Evolutionary conservation across 148 eudicot species (phyloP), one percentile per base, ranked within the genome.

Genomic region (Pharnaceum exiguum): DNA sequence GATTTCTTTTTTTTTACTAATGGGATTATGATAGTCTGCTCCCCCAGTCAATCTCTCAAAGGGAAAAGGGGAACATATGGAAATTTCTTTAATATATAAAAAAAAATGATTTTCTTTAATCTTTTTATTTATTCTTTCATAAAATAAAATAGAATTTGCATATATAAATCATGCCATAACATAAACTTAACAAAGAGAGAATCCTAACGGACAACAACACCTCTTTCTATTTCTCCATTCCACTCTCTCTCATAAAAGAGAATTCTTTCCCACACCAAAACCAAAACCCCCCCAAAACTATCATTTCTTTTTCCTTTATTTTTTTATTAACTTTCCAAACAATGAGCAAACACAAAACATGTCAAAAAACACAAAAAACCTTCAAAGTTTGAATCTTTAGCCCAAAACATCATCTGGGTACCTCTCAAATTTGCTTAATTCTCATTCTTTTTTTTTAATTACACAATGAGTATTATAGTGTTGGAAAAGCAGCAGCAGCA

Each of bases 121-220:
- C n/a, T n/a, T n/a, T n/a, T n/a, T n/a, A n/a, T n/a, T n/a, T n/a
- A n/a, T n/a, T n/a, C n/a, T n/a, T n/a, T n/a, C n/a, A n/a, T n/a
- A n/a, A n/a, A n/a, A n/a, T n/a, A n/a, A n/a, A n/a, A n/a, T n/a
- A n/a, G n/a, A n/a, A n/a, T n/a, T n/a, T n/a, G n/a, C n/a, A n/a
- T n/a, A n/a, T n/a, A n/a, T n/a, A n/a, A n/a, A n/a, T n/a, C n/a
- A n/a, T n/a, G n/a, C n/a, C n/a, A n/a, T n/a, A n/a, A n/a, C n/a
- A n/a, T n/a, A n/a, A n/a, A n/a, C n/a, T 29, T 49, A 57, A 31
- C 57, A 24, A 45, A 47, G n/a, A n/a, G n/a, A n/a, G 74, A 70
- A 56, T 70, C 68, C 74, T 35, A 63, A 70, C 64, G 52, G 58
- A 51, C 69, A 50, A 70, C 63, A 55, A 50, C 64, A n/a, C 27